Conservation (phyloP, 768 basidiomycete genomes). For the Hortiboletus campestris region DNA sequence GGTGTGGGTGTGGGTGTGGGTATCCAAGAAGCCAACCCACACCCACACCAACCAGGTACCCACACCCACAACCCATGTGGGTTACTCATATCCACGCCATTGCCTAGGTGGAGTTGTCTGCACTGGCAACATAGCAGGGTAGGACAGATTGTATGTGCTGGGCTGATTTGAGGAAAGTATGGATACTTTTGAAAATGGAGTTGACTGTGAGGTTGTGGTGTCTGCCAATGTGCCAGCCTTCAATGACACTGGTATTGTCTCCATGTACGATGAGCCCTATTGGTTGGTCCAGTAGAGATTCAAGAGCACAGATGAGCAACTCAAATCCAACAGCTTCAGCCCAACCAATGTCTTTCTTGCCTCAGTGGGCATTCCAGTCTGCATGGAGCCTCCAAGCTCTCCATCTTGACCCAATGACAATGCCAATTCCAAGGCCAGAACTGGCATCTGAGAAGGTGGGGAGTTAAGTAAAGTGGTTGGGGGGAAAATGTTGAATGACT, state of each 20-base stretch:
- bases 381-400: neutral
- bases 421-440: conserved; percentile 6
- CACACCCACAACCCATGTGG: no score
- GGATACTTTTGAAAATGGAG: neutral
- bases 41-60: no score
- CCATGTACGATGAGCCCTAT: neutral
- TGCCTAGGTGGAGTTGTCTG: no score
- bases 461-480: neutral
- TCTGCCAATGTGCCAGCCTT: neutral
- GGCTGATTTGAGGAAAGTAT: neutral
- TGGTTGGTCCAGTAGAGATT: neutral
- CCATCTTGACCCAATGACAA: neutral
- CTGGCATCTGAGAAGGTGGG: conserved; percentile 18
- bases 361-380: neutral
- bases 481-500: conserved; percentile 1
- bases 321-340: neutral
- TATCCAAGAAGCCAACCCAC: no score
- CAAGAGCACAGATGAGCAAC: neutral
- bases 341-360: neutral
- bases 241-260: neutral
- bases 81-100: no score
- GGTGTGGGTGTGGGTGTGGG: no score
- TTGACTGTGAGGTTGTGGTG: neutral
- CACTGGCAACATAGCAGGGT: neutral
- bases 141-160: neutral